Conservation (phyloP, 2,329 filamentous ascomycete genomes). For the Simplicillium sp. region DNA sequence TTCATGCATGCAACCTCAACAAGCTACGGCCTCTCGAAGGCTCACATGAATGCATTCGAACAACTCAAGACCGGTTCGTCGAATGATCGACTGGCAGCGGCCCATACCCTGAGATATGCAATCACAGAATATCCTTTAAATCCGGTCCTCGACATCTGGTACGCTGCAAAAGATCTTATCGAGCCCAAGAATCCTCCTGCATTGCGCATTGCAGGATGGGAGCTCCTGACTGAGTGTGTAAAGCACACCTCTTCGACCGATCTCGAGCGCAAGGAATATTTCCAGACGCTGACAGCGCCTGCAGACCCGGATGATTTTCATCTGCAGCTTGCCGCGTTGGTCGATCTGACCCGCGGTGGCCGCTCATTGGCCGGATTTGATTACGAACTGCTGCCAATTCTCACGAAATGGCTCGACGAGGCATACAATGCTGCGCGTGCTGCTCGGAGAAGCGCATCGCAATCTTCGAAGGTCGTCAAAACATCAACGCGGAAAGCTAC, state of each 20-base stretch:
- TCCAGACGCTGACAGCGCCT: slow-evolving; percentile 48
- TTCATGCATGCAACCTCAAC: slow-evolving; percentile 31
- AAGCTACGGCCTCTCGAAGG: slow-evolving; percentile 35
- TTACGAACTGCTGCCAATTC: slow-evolving; percentile 53
- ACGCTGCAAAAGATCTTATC: slow-evolving; percentile 56
- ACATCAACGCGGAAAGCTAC: slow-evolving; percentile 25
- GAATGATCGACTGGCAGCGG: slow-evolving; percentile 46
- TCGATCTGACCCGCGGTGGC: slow-evolving; percentile 51
- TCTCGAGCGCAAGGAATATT: slow-evolving; percentile 57
- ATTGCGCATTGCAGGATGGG: slow-evolving; percentile 53
- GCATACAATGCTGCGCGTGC: slow-evolving; percentile 43
- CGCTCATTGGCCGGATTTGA: slow-evolving; percentile 57
- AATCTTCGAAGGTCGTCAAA: slow-evolving; percentile 23
- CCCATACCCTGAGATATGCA: slow-evolving; percentile 44
- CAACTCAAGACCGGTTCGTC: slow-evolving; percentile 42
- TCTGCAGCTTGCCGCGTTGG: slow-evolving; percentile 53
- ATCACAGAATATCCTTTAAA: slow-evolving; percentile 51
- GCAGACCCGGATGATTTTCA: slow-evolving; percentile 55
- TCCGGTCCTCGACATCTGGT: slow-evolving; percentile 54
- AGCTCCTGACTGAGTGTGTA: slow-evolving; percentile 55
- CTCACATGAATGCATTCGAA: slow-evolving; percentile 45
- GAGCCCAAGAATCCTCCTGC: slow-evolving; percentile 42
- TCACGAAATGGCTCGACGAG: slow-evolving; percentile 50
- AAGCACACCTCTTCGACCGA: slow-evolving; percentile 54
- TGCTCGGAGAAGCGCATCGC: slow-evolving; percentile 39